phyloP scores from a whole-genome alignment of 225 moss, liverwort and hornwort genomes.

The Climacium dendroides region DNA sequence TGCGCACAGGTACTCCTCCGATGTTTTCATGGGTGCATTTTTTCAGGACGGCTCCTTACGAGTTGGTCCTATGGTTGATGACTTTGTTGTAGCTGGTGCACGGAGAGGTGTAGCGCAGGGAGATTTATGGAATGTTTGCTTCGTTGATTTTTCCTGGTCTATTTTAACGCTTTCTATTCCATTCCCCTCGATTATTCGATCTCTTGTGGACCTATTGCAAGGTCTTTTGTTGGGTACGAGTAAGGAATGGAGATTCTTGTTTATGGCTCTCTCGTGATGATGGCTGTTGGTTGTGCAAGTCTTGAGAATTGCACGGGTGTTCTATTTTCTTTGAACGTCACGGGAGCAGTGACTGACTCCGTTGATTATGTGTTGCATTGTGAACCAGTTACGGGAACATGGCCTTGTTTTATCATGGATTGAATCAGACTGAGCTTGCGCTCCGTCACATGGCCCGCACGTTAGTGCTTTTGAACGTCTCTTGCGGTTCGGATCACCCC shows the following conservation, averaged over 20 bases:
- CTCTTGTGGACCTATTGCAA: neutral
- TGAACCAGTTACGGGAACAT: constrained; percentile 81
- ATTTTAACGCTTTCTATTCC: neutral
- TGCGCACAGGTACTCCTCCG: constrained; percentile 59
- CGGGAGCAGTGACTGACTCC: neutral
- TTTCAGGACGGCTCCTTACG: neutral
- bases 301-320: neutral
- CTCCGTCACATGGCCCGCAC: constrained; percentile 87
- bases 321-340: neutral
- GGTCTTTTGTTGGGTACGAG: neutral
- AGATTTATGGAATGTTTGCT: neutral
- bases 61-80: neutral
- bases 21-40: neutral
- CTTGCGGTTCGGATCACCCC: constrained; percentile 87
- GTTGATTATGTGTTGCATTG: neutral
- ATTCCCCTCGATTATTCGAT: neutral
- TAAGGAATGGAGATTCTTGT: neutral
- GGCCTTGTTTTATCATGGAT: constrained; percentile 88
- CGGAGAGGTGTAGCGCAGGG: neutral
- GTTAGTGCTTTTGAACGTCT: constrained; percentile 66
- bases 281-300: neutral
- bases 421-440: constrained; percentile 91
- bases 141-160: neutral
- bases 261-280: neutral
- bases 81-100: neutral